Base-by-base conservation (phyloP, 352 stramenopile genomes). In the Phytopythium kandeliae region DNA sequence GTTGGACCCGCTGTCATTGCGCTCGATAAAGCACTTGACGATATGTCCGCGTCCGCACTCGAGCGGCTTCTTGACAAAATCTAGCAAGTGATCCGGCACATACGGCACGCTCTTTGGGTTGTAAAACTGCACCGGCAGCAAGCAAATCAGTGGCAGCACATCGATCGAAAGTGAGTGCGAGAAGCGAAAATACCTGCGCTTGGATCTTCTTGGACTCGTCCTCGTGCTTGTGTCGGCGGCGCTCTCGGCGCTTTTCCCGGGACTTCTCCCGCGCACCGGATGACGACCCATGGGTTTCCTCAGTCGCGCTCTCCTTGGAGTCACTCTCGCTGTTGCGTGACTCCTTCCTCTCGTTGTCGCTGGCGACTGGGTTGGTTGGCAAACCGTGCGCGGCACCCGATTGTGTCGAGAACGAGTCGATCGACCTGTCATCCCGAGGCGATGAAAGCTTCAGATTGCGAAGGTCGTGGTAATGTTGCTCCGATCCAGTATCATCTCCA, bases 11-110 rank as follows among this genome's bases (percentile, higher is more conserved):
- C 58, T 80, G 40, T 86, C 71, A 42, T 92, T 92, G 48, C 86
- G 73, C 54, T 96, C 84, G 48, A 96, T 96, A 50, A 95, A 96
- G 57, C 86, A 96, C 58, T 91, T 91, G 60, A 91, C 68, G 21
- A 91, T 88, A 46, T 85, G 71, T 17, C 82, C 84, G 17, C 79
- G 76, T n/a, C 78, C 84, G 41, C 66, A 82, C 35, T 92, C 78
- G 6, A 92, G 69, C 22, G 86, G 86, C 0, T 69, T 67, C 52
- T 80, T 85, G 26, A 93, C 76, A 51, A 96, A 96, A 26, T 88
- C 69, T 8, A 90, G 65, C 40, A 96, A 66, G 37, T 95, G 74
- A 25, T 92, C 81, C 0, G 83, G 77, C 40, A 92, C 78, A 51
- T 86, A 90, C 3, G 84, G 84, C 47, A 93, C 80, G 22, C 68